Conservation (phyloP, 208 protist species). For the Leishmania arabica region DNA sequence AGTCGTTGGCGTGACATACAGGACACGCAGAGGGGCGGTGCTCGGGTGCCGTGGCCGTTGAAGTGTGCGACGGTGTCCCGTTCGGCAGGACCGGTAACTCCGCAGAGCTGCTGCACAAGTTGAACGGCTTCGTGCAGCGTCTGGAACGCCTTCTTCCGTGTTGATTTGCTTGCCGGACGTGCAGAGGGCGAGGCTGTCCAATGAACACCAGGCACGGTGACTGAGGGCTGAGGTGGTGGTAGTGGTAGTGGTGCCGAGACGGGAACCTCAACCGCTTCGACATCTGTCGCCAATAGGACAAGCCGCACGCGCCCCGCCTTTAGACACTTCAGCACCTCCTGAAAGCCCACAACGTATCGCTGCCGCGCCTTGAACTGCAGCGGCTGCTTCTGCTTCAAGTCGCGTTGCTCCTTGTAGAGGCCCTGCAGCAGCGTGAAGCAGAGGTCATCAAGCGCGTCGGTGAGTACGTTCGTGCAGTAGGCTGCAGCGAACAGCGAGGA, state of each 20-base stretch:
- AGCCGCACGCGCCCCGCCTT: constrained; percentile 45
- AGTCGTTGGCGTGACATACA: constrained; percentile 66
- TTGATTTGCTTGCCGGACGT: not conserved
- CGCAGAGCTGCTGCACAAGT: constrained; percentile 31
- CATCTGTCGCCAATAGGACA: constrained; percentile 63
- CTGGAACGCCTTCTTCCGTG: constrained; percentile 30
- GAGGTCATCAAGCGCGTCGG: constrained; percentile 64
- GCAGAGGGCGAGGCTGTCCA: not conserved
- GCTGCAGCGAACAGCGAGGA: constrained; percentile 31
- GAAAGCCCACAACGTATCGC: constrained; percentile 65
- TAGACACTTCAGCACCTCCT: constrained; percentile 60
- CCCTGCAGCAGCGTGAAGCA: constrained; percentile 63
- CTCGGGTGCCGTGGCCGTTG: not conserved
- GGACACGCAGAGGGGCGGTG: constrained; percentile 38
- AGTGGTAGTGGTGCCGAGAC: not conserved
- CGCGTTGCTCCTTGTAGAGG: constrained; percentile 60
- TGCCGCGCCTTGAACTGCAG: constrained; percentile 60
- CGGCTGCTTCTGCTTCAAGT: constrained; percentile 53
- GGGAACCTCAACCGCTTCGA: constrained; percentile 30
- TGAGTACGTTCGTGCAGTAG: constrained; percentile 57
- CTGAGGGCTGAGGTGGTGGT: not conserved
- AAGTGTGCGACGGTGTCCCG: not conserved
- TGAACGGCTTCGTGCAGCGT: constrained; percentile 41
- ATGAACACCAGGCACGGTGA: not conserved
- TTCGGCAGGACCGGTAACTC: not conserved